These are phyloP conservation scores for Neurospora sp. DNA, from an alignment of 2,329 filamentous ascomycete genomes.

Conservation along the genomic window DNA sequence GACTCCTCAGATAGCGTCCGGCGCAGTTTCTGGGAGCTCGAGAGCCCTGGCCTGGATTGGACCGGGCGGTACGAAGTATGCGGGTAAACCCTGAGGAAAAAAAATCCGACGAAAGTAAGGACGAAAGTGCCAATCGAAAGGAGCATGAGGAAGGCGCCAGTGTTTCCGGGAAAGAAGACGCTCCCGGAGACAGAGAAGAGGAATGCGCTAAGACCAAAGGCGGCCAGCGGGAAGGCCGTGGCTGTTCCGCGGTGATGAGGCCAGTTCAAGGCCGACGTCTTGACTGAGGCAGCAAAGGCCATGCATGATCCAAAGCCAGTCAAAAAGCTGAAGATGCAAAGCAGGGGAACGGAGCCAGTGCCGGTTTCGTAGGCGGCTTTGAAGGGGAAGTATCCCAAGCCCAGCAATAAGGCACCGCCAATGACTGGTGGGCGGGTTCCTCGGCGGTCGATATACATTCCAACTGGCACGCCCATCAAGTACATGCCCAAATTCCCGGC, in stretches of 20 bases:
- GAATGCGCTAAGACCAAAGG: constrained; percentile 90
- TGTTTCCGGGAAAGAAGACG: constrained; percentile 72
- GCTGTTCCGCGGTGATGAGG: constrained; percentile 84
- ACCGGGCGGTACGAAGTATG: constrained; percentile 49
- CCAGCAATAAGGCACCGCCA: constrained; percentile 62
- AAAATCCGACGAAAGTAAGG: constrained; percentile 67
- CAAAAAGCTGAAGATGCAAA: constrained; percentile 79
- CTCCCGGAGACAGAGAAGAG: constrained; percentile 81
- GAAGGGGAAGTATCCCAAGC: constrained; percentile 76
- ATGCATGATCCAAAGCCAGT: constrained; percentile 83
- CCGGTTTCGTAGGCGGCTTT: constrained; percentile 67
- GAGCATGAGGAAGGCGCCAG: constrained; percentile 69
- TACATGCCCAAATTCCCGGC: constrained; percentile 92
- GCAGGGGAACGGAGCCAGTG: constrained; percentile 42
- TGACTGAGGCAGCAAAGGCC: constrained; percentile 82
- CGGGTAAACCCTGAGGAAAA: constrained; percentile 72
- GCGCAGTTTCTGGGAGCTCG: constrained; percentile 29
- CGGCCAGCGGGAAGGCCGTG: constrained; percentile 84
- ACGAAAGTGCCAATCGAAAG: constrained; percentile 69
- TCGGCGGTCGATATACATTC: constrained; percentile 73
- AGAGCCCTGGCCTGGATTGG: constrained; percentile 25
- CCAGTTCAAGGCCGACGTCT: constrained; percentile 82
- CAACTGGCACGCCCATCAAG: constrained; percentile 76
- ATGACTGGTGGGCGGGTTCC: constrained; percentile 73
- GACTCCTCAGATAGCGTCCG: constrained; percentile 33